Evolutionary conservation across 1,139 yeast genomes (phyloP).

Genomic region (Sugiyamaella novakii): DNA sequence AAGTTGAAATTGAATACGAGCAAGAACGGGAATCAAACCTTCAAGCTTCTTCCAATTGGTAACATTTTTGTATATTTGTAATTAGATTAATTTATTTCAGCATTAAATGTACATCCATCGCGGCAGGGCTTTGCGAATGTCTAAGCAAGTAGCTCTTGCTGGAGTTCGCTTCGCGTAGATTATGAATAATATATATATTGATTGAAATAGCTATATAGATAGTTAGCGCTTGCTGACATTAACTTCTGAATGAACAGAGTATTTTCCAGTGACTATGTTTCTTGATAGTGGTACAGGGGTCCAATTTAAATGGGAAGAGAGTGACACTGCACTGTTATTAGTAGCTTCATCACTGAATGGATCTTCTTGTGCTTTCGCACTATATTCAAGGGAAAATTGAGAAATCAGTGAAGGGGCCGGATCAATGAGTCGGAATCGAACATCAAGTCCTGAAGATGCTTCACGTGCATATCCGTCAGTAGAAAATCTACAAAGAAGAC

Average conservation of each 20-base stretch:
- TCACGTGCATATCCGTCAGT: slow-evolving; percentile 41
- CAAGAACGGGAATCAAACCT: slow-evolving; percentile 49
- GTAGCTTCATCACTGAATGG: slow-evolving; percentile 26
- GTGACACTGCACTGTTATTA: slow-evolving; percentile 19
- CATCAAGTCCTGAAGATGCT: slow-evolving; percentile 38
- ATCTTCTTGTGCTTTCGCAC: slow-evolving; percentile 18
- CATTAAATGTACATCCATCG: background rate
- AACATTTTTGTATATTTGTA: slow-evolving; percentile 2
- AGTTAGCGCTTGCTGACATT: slow-evolving; percentile 29
- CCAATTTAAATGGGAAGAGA: slow-evolving; percentile 22
- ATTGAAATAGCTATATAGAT: too few species aligned
- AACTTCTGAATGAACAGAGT: slow-evolving; percentile 31
- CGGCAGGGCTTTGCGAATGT: background rate
- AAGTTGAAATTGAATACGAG: slow-evolving; percentile 83
- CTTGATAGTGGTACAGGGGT: slow-evolving; percentile 25
- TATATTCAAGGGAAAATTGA: slow-evolving; percentile 14
- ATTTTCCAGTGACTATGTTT: slow-evolving; percentile 29
- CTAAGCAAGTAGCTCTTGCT: background rate
- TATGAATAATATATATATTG: too few species aligned
- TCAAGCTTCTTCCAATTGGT: slow-evolving; percentile 12
- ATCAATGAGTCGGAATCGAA: slow-evolving; percentile 31
- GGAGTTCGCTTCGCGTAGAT: background rate
- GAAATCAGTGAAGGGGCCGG: slow-evolving; percentile 5
- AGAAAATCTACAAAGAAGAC: slow-evolving; percentile 44
- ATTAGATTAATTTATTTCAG: slow-evolving; percentile 13